These are phyloP conservation scores for Quercus berberidifolia DNA, from an alignment of 306 rosid genomes.

Conservation along the genomic window DNA sequence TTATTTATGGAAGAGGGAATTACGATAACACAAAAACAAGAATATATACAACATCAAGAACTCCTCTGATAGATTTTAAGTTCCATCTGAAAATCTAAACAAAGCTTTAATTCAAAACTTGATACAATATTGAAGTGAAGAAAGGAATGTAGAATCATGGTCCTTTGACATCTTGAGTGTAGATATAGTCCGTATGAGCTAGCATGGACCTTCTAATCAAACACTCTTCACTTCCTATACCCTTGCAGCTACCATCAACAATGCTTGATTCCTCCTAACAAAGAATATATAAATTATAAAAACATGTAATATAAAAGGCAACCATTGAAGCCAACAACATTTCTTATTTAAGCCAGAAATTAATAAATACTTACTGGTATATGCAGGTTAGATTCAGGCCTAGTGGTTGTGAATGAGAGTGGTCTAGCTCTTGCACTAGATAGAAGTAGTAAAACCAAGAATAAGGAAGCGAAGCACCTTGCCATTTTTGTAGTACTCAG, in stretches of 20 bases:
- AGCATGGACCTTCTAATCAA: conserved; percentile 39
- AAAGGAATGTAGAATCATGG: conserved; percentile 24
- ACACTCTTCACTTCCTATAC: conserved; percentile 39
- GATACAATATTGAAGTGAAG: background rate
- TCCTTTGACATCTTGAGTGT: conserved; percentile 43
- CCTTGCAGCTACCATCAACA: conserved; percentile 37
- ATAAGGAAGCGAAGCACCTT: conserved; percentile 27
- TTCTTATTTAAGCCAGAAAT: background rate
- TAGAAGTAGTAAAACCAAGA: conserved; percentile 30
- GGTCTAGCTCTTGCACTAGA: conserved; percentile 27
- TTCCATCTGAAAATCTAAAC: too few species aligned
- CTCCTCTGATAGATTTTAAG: too few species aligned
- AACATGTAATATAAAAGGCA: background rate
- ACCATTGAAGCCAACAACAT: background rate
- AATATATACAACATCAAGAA: too few species aligned
- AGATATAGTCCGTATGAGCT: conserved; percentile 61
- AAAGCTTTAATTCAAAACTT: background rate
- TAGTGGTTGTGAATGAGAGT: conserved; percentile 1
- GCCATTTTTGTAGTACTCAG: conserved; percentile 23
- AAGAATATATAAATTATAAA: background rate
- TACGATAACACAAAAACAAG: too few species aligned
- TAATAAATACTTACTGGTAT: background rate
- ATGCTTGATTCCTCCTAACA: conserved; percentile 21
- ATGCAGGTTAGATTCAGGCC: conserved; percentile 18
- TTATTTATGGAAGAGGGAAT: too few species aligned